phyloP scores from a whole-genome alignment of 345 rosid species.

The Punica granatum region DNA sequence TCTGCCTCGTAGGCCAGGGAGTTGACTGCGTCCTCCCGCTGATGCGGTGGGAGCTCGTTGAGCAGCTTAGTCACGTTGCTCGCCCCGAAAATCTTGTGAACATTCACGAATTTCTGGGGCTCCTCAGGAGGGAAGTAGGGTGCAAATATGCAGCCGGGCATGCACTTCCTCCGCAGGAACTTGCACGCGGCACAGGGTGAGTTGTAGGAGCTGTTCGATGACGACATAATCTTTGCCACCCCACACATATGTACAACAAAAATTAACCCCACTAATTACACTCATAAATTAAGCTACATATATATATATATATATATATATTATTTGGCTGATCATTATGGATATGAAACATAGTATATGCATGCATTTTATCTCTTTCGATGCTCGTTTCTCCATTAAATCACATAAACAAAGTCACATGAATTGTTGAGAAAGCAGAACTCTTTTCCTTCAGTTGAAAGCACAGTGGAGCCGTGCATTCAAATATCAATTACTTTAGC shows the following conservation, averaged over 20 bases:
- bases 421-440: too few relatives aligned
- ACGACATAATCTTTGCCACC: conserved; percentile 10
- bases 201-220: conserved; percentile 50
- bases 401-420: too few relatives aligned
- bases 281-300: background rate
- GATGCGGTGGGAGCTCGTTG: conserved; percentile 82
- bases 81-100: conserved; percentile 96
- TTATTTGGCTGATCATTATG: background rate
- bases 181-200: conserved; percentile 99
- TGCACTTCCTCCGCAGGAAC: conserved; percentile 81
- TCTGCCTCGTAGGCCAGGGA: conserved; percentile 95
- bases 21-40: conserved; percentile 89
- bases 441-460: too few relatives aligned
- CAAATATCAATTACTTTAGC: too few relatives aligned
- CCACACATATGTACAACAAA: background rate
- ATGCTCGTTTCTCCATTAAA: too few relatives aligned
- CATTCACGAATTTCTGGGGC: conserved; percentile 87
- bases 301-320: background rate
- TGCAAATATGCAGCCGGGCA: conserved; percentile 91
- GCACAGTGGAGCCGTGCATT: too few relatives aligned
- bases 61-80: conserved; percentile 91
- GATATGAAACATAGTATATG: too few relatives aligned
- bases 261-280: background rate
- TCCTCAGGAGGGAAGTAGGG: conserved; percentile 96
- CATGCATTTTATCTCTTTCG: background rate